Conservation (phyloP, 2,329 filamentous ascomycete species). For the Botrytis medusae region DNA sequence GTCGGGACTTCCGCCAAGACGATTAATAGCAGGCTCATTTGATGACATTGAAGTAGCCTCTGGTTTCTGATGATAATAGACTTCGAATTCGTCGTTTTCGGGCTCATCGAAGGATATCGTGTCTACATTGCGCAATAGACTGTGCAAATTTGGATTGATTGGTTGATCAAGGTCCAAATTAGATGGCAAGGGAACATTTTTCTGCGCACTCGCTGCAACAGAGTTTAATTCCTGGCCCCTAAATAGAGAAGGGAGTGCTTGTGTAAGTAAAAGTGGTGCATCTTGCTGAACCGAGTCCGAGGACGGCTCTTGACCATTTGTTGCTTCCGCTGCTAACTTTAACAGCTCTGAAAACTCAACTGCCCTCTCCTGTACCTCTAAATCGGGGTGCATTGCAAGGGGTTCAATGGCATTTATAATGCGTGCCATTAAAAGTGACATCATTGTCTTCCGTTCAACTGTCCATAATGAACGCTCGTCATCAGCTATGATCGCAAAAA, state of each 20-base stretch:
- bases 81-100: conserved; percentile 66
- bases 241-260: conserved; percentile 88
- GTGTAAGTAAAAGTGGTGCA: conserved; percentile 79
- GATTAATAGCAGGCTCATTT: conserved; percentile 56
- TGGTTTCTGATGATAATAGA: conserved; percentile 55
- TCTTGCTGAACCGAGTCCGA: conserved; percentile 58
- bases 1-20: conserved; percentile 49
- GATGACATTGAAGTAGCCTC: conserved; percentile 46
- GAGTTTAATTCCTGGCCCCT: conserved; percentile 82
- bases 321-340: conserved; percentile 81
- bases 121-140: conserved; percentile 61
- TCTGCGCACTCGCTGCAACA: conserved; percentile 78
- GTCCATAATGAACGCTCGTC: conserved; percentile 69
- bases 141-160: conserved; percentile 73
- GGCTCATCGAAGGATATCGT: conserved; percentile 49
- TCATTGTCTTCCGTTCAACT: conserved; percentile 68
- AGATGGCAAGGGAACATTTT: conserved; percentile 77
- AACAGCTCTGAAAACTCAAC: conserved; percentile 91
- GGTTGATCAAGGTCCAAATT: conserved; percentile 76
- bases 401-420: conserved; percentile 81
- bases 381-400: conserved; percentile 74
- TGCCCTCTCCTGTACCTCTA: conserved; percentile 93
- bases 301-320: conserved; percentile 62
- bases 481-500: conserved; percentile 72
- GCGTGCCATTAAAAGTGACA: conserved; percentile 75